These are phyloP conservation scores for Cinnamomum micranthum DNA, from an alignment of 164 flowering plant species.

Conservation along the genomic window DNA sequence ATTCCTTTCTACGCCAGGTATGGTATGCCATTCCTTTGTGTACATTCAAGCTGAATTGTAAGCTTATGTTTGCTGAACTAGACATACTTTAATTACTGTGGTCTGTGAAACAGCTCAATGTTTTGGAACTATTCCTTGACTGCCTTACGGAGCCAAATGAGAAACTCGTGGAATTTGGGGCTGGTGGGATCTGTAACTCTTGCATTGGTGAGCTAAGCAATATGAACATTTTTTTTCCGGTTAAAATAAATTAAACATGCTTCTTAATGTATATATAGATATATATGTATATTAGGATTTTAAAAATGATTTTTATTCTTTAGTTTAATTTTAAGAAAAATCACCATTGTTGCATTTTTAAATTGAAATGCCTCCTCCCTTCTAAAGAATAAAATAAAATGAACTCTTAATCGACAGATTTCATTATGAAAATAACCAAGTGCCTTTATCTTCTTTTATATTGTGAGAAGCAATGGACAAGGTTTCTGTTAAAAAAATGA, in stretches of 20 bases:
- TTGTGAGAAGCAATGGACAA: background rate
- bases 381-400: background rate
- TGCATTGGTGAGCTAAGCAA: slow-evolving; percentile 48
- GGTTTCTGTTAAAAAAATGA: background rate
- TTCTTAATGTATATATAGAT: background rate
- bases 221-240: background rate
- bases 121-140: slow-evolving; percentile 88
- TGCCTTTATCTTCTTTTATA: background rate
- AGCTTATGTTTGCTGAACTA: background rate
- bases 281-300: too few relatives aligned
- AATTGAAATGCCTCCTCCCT: background rate
- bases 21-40: background rate
- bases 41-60: background rate
- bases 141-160: slow-evolving; percentile 93
- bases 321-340: too few relatives aligned
- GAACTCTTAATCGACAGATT: background rate
- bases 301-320: background rate
- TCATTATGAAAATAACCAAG: too few relatives aligned
- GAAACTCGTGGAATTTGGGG: slow-evolving; percentile 82
- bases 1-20: slow-evolving; percentile 74
- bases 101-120: slow-evolving; percentile 64
- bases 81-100: background rate
- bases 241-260: background rate
- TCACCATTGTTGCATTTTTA: background rate
- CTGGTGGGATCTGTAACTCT: slow-evolving; percentile 84